Base-by-base conservation (phyloP, 2,329 filamentous ascomycete genomes). In the Teratosphaeria viscida region DNA sequence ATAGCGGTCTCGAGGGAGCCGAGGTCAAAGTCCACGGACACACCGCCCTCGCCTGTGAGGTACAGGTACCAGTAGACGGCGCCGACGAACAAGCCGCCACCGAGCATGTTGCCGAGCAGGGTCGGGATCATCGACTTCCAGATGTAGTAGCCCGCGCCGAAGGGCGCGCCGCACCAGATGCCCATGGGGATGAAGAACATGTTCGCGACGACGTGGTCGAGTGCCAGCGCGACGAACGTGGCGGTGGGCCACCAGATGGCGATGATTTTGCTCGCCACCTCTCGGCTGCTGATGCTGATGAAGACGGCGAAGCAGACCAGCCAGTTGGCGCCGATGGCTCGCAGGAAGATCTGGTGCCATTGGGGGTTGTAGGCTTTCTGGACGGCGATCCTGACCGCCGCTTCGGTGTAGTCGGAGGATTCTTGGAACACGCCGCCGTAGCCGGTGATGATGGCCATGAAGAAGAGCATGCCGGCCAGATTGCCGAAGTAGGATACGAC, bases 121-220 rank as follows among this genome's bases (percentile, higher is more conserved):
- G 79, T 75, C 0, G 81, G 82, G 39, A 84, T 78, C 62, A 83
- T 77, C 0, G 77, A 79, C 65, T 84, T 82, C 79, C 80, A 84
- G 62, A 84, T 80, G 59, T 83, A 84, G 52, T 81, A 71, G 0
- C 76, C 73, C 0, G 80, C 75, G 0, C 71, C 76, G 32, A 83
- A 72, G 0, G 78, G 75, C 0, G 78, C 73, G 0, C 73, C 70
- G 0, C 79, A 66, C 71, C 76, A 84, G 43, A 84, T 82, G 0
- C 73, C 79, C 55, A 81, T 66, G 0, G 81, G 79, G 6, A 70
- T 61, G 58, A 69, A 68, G 56, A 68, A 67, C 63, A 82, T 82
- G 61, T 83, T 83, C 23, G 81, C 81, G n/a, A 83, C 75, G 52
- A 82, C 80, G 70, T 84, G 82, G 59, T 84, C 81, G 1, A 82